These are phyloP conservation scores for Albizia julibrissin DNA, from an alignment of 306 rosid genomes.

Conservation along the genomic window DNA sequence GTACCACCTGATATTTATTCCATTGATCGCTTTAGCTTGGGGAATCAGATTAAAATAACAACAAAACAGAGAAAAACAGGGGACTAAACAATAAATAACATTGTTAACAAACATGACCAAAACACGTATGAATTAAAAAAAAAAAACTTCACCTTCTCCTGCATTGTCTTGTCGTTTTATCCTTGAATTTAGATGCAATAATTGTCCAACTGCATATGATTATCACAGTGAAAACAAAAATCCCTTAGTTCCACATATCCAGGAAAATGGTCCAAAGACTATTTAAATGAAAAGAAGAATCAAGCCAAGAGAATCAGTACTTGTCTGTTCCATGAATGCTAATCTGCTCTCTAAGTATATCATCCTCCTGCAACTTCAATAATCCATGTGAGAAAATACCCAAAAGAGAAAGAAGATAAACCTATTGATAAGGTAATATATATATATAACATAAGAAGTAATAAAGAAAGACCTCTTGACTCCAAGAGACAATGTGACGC, in stretches of 20 bases:
- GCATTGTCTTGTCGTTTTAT: constrained; percentile 98
- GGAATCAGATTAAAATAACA: constrained; percentile 40
- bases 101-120: constrained; percentile 36
- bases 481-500: constrained; percentile 98
- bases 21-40: constrained; percentile 30
- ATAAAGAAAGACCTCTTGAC: constrained; percentile 70
- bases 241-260: constrained; percentile 26
- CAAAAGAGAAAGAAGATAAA: neutral
- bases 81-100: constrained; percentile 14
- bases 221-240: constrained; percentile 32
- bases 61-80: constrained; percentile 16
- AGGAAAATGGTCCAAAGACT: neutral
- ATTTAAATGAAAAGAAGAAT: constrained; percentile 27
- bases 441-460: neutral
- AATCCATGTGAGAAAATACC: constrained; percentile 39
- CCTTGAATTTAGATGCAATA: constrained; percentile 96
- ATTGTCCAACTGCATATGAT: constrained; percentile 76
- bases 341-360: constrained; percentile 82
- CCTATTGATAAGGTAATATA: neutral
- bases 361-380: constrained; percentile 88
- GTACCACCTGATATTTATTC: constrained; percentile 75
- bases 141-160: constrained; percentile 75
- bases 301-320: constrained; percentile 47
- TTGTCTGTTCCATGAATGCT: constrained; percentile 88
- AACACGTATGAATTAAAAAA: constrained; percentile 22